Evolutionary conservation across 2,329 filamentous ascomycete species (phyloP), one percentile per base, ranked within the genome.

Genomic region (Diaporthe sp.): DNA sequence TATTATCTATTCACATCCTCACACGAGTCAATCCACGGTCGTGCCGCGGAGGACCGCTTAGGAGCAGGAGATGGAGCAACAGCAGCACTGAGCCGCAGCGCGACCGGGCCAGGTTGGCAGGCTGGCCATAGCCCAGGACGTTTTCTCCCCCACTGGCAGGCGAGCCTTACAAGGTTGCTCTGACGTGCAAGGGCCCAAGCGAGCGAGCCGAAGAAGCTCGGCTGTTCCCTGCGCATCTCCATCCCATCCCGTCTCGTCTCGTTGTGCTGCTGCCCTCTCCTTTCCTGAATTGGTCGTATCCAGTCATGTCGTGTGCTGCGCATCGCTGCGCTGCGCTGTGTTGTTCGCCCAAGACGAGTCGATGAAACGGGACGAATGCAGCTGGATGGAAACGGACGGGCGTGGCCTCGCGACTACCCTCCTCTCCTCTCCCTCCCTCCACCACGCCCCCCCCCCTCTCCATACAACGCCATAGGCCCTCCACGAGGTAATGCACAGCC

Each of bases 321-420:
- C 35, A 30, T 25, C 28, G n/a, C 22, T 52, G n/a, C 30, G 55
- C 33, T 35, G 61, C 42, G 42, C 64, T 52, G 45, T 67, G 61
- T 47, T 67, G 61, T 52, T 67, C 45, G 61, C 61, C 61, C 61
- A 50, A 28, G 61, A 47, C 30, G 64, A 67, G 64, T 52, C 45
- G 64, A 38, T 68, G 64, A 68, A 68, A 54, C 64, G 47, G 64
- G 64, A 68, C 64, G 64, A 54, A 54, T 68, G 64, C 64, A 68
- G 64, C 47, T 54, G 64, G 33, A 54, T 68, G 64, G 64, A 68
- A 68, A 54, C 64, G 64, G 47, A 54, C 25, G 35, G 35, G 10
- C 19, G 58, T 42, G 35, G 12, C 12, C 57, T 25, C 4, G 38
- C 57, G 57, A 35, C 19, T 47, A 5, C 15, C 38, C 38, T 30